A percentile compares a stretch with the other conserved stretches of the same genome.
These are phyloP conservation scores for Plasmodium malariae DNA, from an alignment of 169 alveolate genomes.

Conservation along the genomic window DNA sequence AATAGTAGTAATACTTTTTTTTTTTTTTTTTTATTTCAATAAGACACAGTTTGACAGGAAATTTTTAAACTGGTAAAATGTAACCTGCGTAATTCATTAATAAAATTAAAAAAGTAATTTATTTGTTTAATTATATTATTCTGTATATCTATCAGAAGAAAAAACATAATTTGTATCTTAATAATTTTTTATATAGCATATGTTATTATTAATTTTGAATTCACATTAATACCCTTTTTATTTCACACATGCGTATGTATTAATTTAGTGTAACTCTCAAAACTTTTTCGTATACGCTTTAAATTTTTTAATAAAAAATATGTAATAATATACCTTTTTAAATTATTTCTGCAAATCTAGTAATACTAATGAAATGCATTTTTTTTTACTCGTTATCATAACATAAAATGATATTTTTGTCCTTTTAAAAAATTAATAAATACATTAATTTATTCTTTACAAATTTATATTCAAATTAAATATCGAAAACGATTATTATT, in stretches of 20 bases:
- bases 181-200: neutral
- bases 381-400: neutral
- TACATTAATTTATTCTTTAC: neutral
- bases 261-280: neutral
- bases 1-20: neutral
- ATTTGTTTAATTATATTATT: neutral
- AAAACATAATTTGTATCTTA: neutral
- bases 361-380: neutral
- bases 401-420: neutral
- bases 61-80: too few relatives aligned
- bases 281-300: neutral
- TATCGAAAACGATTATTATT: neutral
- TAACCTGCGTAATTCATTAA: neutral
- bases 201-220: slow-evolving; percentile 22
- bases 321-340: neutral
- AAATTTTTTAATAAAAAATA: neutral
- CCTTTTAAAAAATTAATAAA: neutral
- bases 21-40: too few relatives aligned
- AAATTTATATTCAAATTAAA: neutral
- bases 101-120: too few relatives aligned
- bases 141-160: too few relatives aligned
- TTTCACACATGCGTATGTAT: neutral
- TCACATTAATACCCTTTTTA: neutral
- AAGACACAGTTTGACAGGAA: neutral
- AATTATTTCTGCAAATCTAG: neutral